These are phyloP conservation scores for Kurtzmaniella cleridarum DNA, from an alignment of 805 yeast genomes.

Conservation along the genomic window DNA sequence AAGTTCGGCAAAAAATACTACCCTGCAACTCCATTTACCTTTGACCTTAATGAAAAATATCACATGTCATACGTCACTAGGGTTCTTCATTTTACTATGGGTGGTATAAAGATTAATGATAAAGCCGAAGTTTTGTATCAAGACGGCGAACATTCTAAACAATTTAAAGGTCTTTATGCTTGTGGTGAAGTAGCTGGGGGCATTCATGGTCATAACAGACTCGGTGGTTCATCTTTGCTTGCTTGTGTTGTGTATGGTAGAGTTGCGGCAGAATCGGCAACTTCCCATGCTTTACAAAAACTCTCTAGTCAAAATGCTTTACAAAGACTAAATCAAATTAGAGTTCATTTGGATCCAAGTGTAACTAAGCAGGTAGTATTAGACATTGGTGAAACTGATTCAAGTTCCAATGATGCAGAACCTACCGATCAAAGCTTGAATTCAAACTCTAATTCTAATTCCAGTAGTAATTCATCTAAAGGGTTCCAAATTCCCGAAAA, in stretches of 20 bases:
- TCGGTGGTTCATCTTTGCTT: slow-evolving; percentile 39
- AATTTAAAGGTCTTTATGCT: slow-evolving; percentile 35
- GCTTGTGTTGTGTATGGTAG: slow-evolving; percentile 43
- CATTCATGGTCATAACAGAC: slow-evolving; percentile 39
- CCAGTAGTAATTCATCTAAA: neutral
- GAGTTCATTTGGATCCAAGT: slow-evolving; percentile 32
- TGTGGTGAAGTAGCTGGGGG: slow-evolving; percentile 45
- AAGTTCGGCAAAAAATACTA: slow-evolving; percentile 43
- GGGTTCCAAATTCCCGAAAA: slow-evolving; percentile 39
- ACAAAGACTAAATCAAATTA: slow-evolving; percentile 36
- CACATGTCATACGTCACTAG: slow-evolving; percentile 52
- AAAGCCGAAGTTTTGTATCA: slow-evolving; percentile 38
- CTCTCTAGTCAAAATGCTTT: slow-evolving; percentile 24
- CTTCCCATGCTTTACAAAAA: slow-evolving; percentile 24
- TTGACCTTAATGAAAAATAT: slow-evolving; percentile 27
- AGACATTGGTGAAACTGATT: slow-evolving; percentile 1
- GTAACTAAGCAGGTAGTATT: neutral
- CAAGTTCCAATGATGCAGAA: slow-evolving; percentile 6
- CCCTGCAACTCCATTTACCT: slow-evolving; percentile 42
- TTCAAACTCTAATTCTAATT: neutral
- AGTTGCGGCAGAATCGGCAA: slow-evolving; percentile 38
- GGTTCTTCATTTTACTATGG: slow-evolving; percentile 64
- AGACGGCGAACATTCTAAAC: slow-evolving; percentile 15
- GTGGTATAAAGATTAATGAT: slow-evolving; percentile 56
- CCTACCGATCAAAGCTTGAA: slow-evolving; percentile 5